Conservation (phyloP, 176 grass and related monocot species). For the Luzula sylvatica region DNA sequence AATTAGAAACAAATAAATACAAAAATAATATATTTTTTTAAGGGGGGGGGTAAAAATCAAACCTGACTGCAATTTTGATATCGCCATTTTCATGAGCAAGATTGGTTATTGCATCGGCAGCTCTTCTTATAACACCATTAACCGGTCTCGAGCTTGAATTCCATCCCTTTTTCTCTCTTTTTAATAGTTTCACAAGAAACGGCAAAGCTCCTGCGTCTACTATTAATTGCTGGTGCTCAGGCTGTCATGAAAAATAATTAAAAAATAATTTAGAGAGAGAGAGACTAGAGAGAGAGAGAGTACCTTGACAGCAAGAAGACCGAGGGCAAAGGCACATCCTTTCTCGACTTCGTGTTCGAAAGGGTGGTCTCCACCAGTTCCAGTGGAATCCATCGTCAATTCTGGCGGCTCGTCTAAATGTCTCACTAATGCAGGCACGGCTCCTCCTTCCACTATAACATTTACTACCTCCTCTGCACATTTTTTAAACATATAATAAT, state of each 20-base stretch:
- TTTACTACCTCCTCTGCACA: slow-evolving; percentile 86
- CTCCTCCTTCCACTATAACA: slow-evolving; percentile 79
- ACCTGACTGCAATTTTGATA: slow-evolving; percentile 98
- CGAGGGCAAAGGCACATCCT: slow-evolving; percentile 87
- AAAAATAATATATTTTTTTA: too few relatives aligned
- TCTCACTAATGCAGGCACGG: slow-evolving; percentile 68
- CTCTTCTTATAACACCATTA: slow-evolving; percentile 93
- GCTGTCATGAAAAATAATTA: slow-evolving; percentile 45
- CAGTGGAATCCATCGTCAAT: slow-evolving; percentile 11
- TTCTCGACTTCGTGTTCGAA: slow-evolving; percentile 98
- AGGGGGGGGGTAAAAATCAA: slow-evolving; percentile 13
- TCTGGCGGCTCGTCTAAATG: slow-evolving; percentile 62
- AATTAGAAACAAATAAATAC: neutral
- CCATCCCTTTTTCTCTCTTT: slow-evolving; percentile 63
- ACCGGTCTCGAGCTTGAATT: slow-evolving; percentile 42
- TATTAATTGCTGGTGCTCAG: slow-evolving; percentile 97
- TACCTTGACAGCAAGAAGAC: slow-evolving; percentile 98
- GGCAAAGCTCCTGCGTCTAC: slow-evolving; percentile 96
- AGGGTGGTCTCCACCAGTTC: slow-evolving; percentile 44
- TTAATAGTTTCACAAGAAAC: slow-evolving; percentile 70
- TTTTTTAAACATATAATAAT: neutral
- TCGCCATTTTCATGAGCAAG: slow-evolving; percentile 99
- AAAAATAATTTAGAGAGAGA: neutral
- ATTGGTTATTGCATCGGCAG: slow-evolving; percentile 99
- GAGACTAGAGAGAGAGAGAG: neutral